Percentiles rank a stretch among this genome's conserved stretches.
These are phyloP conservation scores for Aspergillus phoenicis DNA, from an alignment of 2,329 filamentous ascomycete genomes.

Conservation along the genomic window DNA sequence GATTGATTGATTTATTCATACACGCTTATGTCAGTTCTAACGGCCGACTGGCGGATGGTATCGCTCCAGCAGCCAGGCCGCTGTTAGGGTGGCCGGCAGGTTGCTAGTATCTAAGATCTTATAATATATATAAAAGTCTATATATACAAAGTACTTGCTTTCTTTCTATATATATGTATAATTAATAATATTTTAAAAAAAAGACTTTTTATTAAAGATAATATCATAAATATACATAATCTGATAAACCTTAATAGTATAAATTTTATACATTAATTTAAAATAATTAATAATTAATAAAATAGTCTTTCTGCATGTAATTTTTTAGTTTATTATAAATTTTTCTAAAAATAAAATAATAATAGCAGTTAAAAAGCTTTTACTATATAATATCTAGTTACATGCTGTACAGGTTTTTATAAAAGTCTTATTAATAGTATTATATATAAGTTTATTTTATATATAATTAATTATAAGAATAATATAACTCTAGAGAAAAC, in stretches of 20 bases:
- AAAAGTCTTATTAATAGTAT: background rate
- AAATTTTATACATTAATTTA: no score
- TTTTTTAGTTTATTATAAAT: background rate
- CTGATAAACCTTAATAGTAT: background rate
- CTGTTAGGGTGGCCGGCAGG: no score
- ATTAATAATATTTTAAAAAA: background rate
- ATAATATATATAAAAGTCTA: no score
- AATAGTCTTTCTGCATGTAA: background rate
- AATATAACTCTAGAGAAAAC: constrained; percentile 5
- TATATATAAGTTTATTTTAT: constrained; percentile 7
- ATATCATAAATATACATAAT: background rate
- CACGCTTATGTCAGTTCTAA: no score
- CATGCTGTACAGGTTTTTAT: no score
- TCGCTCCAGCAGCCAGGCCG: no score
- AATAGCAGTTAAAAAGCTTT: background rate
- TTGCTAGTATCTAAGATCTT: background rate
- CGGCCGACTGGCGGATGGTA: no score
- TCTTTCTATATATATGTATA: background rate
- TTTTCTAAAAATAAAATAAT: background rate
- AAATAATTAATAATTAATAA: no score
- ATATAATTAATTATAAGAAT: constrained; percentile 5
- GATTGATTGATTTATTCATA: no score
- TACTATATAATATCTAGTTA: no score
- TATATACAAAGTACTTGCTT: no score
- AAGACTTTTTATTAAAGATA: background rate